Evolutionary conservation across 2,329 filamentous ascomycete genomes (phyloP).

Genomic region (Neurospora sp.): DNA sequence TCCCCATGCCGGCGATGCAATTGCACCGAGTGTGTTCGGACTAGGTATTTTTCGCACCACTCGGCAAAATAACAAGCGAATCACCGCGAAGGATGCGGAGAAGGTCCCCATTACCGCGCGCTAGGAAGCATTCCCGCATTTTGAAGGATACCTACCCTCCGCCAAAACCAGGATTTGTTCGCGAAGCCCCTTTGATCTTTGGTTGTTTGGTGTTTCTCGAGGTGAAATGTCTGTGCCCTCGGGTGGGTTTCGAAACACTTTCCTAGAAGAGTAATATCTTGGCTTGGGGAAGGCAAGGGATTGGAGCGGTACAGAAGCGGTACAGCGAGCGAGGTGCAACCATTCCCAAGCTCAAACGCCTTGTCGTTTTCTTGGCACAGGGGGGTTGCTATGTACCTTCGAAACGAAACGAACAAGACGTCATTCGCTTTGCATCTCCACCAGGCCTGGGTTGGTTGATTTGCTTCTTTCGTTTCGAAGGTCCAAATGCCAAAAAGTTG

Average conservation of each 20-base stretch:
- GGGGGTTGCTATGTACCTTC: neutral
- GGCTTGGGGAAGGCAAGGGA: neutral
- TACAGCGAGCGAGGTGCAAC: neutral
- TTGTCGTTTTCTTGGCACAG: neutral
- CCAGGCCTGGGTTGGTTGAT: neutral
- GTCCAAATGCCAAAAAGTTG: neutral
- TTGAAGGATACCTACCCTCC: neutral
- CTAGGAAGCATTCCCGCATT: neutral
- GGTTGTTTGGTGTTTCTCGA: too few relatives aligned
- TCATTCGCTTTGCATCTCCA: neutral
- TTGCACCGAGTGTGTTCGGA: too few relatives aligned
- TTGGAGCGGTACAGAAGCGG: neutral
- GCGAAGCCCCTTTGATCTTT: too few relatives aligned
- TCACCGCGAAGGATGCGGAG: neutral
- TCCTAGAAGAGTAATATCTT: neutral
- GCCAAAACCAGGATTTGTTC: neutral
- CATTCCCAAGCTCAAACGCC: neutral
- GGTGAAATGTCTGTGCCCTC: neutral
- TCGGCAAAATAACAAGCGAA: neutral
- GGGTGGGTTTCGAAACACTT: neutral
- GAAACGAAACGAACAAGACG: neutral
- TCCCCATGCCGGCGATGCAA: too few relatives aligned
- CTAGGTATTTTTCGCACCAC: too few relatives aligned
- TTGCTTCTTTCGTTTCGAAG: neutral
- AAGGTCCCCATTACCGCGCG: neutral